Percentiles rank a stretch among this genome's conserved stretches.
phyloP scores from a whole-genome alignment of 257 asterid species.

The Solanum corneliomulleri region DNA sequence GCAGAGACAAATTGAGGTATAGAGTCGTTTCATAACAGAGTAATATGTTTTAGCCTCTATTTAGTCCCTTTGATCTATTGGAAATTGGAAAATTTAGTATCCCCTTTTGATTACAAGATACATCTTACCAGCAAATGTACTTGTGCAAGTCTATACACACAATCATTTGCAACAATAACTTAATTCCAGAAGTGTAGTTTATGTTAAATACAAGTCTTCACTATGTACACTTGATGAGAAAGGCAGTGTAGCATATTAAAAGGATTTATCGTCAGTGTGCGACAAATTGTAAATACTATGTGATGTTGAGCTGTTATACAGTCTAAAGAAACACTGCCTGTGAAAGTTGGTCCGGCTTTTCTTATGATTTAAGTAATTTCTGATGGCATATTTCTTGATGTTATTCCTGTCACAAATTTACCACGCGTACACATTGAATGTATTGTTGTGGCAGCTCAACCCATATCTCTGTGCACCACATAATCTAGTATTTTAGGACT shows the following conservation, averaged over 20 bases:
- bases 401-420: not conserved
- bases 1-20: constrained; percentile 96
- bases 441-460: not conserved
- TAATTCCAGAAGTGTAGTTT: not conserved
- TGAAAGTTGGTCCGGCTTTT: not conserved
- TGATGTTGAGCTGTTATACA: not conserved
- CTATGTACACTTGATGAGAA: not conserved
- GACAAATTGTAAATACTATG: not conserved
- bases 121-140: not conserved
- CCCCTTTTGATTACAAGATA: not conserved
- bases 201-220: not conserved
- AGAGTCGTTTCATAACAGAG: not conserved
- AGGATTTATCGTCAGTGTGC: not conserved
- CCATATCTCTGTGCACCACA: not conserved
- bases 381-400: not conserved
- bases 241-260: not conserved
- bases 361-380: not conserved
- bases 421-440: not conserved
- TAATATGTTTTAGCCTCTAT: not conserved
- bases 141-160: not conserved
- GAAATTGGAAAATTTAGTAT: not conserved
- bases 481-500: not conserved
- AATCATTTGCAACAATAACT: not conserved
- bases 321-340: not conserved
- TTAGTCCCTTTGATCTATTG: not conserved